These are phyloP conservation scores for Penicillium sp. DNA, from an alignment of 2,329 filamentous ascomycete species.

Conservation along the genomic window DNA sequence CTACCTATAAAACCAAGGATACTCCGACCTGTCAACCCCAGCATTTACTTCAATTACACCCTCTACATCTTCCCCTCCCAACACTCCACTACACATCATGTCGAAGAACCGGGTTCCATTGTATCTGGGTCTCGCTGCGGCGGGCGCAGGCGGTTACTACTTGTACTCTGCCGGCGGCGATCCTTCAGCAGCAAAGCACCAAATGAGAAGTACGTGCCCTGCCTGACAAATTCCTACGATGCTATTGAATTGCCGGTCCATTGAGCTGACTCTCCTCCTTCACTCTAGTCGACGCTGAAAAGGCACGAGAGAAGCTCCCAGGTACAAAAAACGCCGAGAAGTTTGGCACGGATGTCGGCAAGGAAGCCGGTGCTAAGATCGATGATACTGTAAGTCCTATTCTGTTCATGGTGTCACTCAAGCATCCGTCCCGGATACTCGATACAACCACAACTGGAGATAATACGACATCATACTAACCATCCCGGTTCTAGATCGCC, in stretches of 20 bases:
- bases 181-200: conserved; percentile 78
- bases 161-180: conserved; percentile 82
- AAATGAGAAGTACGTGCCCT: conserved; percentile 70
- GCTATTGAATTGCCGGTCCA: not conserved
- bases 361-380: conserved; percentile 63
- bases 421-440: not conserved
- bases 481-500: conserved; percentile 48
- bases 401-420: not conserved
- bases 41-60: not conserved
- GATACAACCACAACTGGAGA: not conserved
- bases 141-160: conserved; percentile 79
- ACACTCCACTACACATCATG: conserved; percentile 24
- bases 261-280: not conserved
- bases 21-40: not conserved
- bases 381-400: conserved; percentile 65
- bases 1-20: conserved; percentile 11
- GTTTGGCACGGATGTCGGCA: conserved; percentile 61
- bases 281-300: conserved; percentile 70
- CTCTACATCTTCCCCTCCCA: not conserved
- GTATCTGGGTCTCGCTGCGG: conserved; percentile 57
- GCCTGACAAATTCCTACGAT: not conserved
- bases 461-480: conserved; percentile 8
- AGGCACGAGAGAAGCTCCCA: conserved; percentile 66
- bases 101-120: conserved; percentile 39
- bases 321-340: conserved; percentile 63